Evolutionary conservation across 2,329 filamentous ascomycete species (phyloP).

Genomic region (Ophiocordyceps sinensis): DNA sequence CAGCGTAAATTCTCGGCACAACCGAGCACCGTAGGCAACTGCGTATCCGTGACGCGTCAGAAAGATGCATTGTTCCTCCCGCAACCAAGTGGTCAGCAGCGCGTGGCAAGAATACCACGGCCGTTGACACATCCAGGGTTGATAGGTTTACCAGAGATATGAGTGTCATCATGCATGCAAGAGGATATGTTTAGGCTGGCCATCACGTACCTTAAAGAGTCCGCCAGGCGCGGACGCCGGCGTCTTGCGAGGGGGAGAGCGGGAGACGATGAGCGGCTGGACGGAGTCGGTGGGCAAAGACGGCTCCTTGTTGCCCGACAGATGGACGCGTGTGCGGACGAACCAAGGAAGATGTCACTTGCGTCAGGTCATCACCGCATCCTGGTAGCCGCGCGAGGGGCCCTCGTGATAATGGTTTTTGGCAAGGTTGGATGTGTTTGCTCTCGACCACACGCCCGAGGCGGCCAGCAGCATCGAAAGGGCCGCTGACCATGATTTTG

Average conservation of each 20-base stretch:
- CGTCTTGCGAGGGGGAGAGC: no score
- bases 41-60: not conserved
- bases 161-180: slow-evolving; percentile 18
- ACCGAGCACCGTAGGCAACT: not conserved
- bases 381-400: slow-evolving; percentile 49
- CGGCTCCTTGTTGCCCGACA: no score
- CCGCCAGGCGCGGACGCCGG: no score
- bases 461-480: slow-evolving; percentile 29
- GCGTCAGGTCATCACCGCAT: slow-evolving; percentile 55
- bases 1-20: not conserved
- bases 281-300: no score
- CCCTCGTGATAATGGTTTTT: slow-evolving; percentile 59
- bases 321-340: not conserved
- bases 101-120: not conserved
- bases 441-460: slow-evolving; percentile 43
- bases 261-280: no score
- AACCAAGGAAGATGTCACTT: slow-evolving; percentile 33
- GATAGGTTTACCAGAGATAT: slow-evolving; percentile 29
- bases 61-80: slow-evolving; percentile 10
- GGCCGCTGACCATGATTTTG: slow-evolving; percentile 7
- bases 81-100: slow-evolving; percentile 14
- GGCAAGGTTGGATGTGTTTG: slow-evolving; percentile 38
- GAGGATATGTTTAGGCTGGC: not conserved
- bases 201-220: not conserved
- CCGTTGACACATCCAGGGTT: slow-evolving; percentile 11